Base-by-base conservation (phyloP, 768 basidiomycete species). In the Lactifluus pinguis region DNA sequence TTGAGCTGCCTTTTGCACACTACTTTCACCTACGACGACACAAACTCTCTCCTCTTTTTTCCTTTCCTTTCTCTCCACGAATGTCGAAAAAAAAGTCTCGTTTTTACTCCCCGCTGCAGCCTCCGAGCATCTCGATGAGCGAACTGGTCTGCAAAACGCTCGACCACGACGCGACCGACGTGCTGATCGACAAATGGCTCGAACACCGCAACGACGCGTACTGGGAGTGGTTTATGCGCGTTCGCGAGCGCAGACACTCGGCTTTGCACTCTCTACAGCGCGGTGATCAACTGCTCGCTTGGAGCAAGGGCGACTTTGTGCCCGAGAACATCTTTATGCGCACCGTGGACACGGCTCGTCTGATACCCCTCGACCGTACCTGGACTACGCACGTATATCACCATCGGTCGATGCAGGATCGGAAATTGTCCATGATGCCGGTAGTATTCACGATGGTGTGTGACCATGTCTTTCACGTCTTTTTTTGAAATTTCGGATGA, bases 321-420 rank as follows among this genome's bases (percentile, higher is more conserved):
- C 87, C 87, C 45, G 87, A 89, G 69, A 87, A 89, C 70, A 79
- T 89, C 61, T 89, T 89, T 68, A 86, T 84, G 68, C 80, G 87
- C 57, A 89, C 87, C 2, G 82, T 89, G 60, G 87, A 89, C 70
- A 89, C 87, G 0, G 82, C 84, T 48, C 82, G 87, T 42, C 72
- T 89, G 68, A 88, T 89, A 60, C 87, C 87, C 47, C 82, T 89
- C 66, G 86, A 88, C 77, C 79, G 87, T 61, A 87, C 86, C 17
- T 89, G 87, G 87, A 86, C 84, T 34, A 89, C 87, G 8, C 85
- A 89, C 71, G 84, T 89, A 44, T 89, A 84, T 68, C 86, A 89
- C 70, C 87, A 89, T 62, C 79, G 82, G 62, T 84, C 86, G 4
- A 86, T 88, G 81, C 79, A 83, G 62, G 86, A 87, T 66, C 78